A percentile compares a stretch with the other conserved stretches of the same genome.
These are phyloP conservation scores for Alliaria petiolata DNA, from an alignment of 345 rosid species.

Conservation along the genomic window DNA sequence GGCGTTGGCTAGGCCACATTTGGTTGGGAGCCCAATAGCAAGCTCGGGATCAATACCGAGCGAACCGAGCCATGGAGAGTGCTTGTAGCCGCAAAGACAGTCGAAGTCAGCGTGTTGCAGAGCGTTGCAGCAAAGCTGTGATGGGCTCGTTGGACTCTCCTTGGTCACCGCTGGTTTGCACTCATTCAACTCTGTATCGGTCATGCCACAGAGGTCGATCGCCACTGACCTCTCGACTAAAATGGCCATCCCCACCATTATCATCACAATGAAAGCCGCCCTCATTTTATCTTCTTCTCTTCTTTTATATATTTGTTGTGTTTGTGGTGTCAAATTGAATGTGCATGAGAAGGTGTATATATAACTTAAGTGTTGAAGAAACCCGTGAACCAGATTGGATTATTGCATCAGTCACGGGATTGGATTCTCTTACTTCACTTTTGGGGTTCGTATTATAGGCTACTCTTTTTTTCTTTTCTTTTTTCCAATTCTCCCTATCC, in stretches of 20 bases:
- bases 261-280: background rate
- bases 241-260: background rate
- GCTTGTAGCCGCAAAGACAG: constrained; percentile 64
- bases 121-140: constrained; percentile 51
- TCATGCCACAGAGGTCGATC: constrained; percentile 44
- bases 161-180: constrained; percentile 63
- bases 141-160: constrained; percentile 47
- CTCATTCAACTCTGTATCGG: constrained; percentile 40
- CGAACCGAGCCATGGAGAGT: constrained; percentile 44
- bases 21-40: constrained; percentile 48
- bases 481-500: background rate
- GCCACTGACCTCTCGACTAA: constrained; percentile 25
- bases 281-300: background rate
- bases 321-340: constrained; percentile 13
- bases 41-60: constrained; percentile 69
- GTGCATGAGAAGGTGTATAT: background rate
- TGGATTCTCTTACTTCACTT: background rate
- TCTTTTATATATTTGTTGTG: background rate
- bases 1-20: background rate
- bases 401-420: constrained; percentile 12
- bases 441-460: background rate
- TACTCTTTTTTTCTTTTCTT: background rate
- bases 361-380: background rate
- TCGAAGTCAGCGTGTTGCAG: constrained; percentile 45
- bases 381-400: constrained; percentile 13